phyloP scores from a whole-genome alignment of 164 flowering plant genomes.

The Sedum album region DNA sequence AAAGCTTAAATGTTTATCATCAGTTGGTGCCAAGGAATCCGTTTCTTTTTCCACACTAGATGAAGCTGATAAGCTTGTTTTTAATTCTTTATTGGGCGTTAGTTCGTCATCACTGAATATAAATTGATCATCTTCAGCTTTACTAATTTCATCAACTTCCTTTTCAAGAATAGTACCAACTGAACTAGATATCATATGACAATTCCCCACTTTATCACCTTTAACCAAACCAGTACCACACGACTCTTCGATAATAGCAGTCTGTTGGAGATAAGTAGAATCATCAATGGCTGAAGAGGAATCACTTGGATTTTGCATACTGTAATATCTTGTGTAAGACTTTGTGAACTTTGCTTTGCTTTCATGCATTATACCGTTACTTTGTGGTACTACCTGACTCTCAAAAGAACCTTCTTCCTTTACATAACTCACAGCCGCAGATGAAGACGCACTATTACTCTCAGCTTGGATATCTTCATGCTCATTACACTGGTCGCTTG shows the following conservation, averaged over 20 bases:
- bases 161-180: constrained; percentile 15
- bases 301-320: background rate
- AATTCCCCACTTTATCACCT: constrained; percentile 13
- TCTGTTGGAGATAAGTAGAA: constrained; percentile 12
- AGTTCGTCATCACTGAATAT: constrained; percentile 40
- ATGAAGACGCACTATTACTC: constrained; percentile 10
- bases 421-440: constrained; percentile 16
- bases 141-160: constrained; percentile 16
- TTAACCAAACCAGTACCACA: constrained; percentile 13
- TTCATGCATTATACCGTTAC: background rate
- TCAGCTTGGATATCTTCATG: constrained; percentile 10
- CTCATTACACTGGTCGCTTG: constrained; percentile 14
- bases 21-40: constrained; percentile 5
- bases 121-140: constrained; percentile 40
- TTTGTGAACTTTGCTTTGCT: background rate
- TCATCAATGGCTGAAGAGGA: background rate
- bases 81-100: constrained; percentile 10
- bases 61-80: constrained; percentile 13
- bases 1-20: constrained; percentile 7
- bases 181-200: constrained; percentile 11
- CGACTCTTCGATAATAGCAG: constrained; percentile 7
- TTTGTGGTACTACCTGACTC: background rate
- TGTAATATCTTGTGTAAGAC: background rate
- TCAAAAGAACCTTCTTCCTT: constrained; percentile 6
- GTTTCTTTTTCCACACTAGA: constrained; percentile 19